Evolutionary conservation across 352 stramenopile genomes (phyloP).

Genomic region (Thraustochytrium sp.): DNA sequence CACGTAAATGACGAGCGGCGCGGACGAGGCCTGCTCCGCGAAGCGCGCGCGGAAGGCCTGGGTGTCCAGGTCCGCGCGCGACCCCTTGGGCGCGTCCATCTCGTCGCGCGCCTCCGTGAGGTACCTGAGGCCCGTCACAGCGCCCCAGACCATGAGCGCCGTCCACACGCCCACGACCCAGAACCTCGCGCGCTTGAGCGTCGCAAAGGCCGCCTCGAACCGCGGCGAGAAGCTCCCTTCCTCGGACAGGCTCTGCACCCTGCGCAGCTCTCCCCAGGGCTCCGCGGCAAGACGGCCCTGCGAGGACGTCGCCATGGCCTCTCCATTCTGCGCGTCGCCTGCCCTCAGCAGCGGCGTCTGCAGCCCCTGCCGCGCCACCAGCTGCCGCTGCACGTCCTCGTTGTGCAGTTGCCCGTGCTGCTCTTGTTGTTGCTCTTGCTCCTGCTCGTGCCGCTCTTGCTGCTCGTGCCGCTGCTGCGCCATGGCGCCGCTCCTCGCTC

Average conservation of each 20-base stretch:
- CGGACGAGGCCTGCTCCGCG: neutral
- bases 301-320: neutral
- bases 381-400: too few species aligned
- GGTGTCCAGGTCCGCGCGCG: neutral
- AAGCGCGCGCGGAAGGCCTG: neutral
- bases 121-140: constrained; percentile 9
- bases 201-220: neutral
- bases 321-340: too few species aligned
- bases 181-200: neutral
- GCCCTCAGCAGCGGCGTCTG: too few species aligned
- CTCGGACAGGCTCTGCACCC: neutral
- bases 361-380: too few species aligned
- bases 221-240: neutral
- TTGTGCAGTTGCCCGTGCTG: too few species aligned
- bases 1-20: constrained; percentile 1
- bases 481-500: too few species aligned
- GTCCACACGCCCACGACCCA: neutral
- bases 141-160: constrained; percentile 3
- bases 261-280: neutral
- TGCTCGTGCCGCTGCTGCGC: too few species aligned
- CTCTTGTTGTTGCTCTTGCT: too few species aligned
- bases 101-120: constrained; percentile 33
- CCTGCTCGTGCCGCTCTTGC: too few species aligned
- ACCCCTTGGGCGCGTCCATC: neutral
- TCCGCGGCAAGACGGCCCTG: neutral